phyloP scores from a whole-genome alignment of 495 filamentous ascomycete species.

The Penicillium lagena region DNA sequence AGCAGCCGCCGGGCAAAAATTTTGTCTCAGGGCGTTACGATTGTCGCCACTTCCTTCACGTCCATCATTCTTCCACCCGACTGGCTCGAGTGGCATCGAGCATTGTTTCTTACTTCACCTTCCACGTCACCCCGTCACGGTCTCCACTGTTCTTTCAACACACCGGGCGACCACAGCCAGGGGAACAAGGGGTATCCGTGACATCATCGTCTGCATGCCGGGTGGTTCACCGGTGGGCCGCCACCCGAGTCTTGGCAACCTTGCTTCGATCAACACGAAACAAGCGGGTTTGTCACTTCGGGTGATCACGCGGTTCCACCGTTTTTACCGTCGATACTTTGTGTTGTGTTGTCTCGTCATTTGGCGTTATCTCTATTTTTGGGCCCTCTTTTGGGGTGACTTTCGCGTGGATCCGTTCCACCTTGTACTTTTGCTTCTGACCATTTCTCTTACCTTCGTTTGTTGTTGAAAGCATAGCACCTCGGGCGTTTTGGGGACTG shows the following conservation, averaged over 20 bases:
- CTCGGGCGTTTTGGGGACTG: slow-evolving; percentile 27
- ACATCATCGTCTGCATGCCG: slow-evolving; percentile 23
- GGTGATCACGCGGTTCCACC: too few relatives aligned
- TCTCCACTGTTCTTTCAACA: background rate
- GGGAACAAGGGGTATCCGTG: slow-evolving; percentile 13
- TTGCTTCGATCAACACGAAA: background rate
- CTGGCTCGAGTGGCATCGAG: slow-evolving; percentile 15
- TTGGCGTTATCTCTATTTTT: slow-evolving; percentile 8
- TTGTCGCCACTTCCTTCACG: slow-evolving; percentile 12
- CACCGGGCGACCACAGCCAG: background rate
- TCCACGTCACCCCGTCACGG: background rate
- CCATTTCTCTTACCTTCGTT: slow-evolving; percentile 13
- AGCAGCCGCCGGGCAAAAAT: too few relatives aligned
- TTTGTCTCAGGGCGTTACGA: background rate
- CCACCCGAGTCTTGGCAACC: slow-evolving; percentile 21
- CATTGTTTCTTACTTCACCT: background rate
- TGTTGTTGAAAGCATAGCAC: slow-evolving; percentile 26
- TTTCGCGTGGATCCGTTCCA: too few relatives aligned
- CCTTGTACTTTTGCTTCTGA: slow-evolving; percentile 3
- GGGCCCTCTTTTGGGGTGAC: background rate
- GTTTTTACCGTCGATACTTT: too few relatives aligned
- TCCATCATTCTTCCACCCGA: slow-evolving; percentile 13
- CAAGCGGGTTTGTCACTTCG: too few relatives aligned
- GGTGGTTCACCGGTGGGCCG: slow-evolving; percentile 14
- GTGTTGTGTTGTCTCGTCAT: background rate